Percentiles rank a stretch among this genome's conserved stretches.
Evolutionary conservation across 257 asterid genomes (phyloP).

Genomic region (Jasminum sambac): DNA sequence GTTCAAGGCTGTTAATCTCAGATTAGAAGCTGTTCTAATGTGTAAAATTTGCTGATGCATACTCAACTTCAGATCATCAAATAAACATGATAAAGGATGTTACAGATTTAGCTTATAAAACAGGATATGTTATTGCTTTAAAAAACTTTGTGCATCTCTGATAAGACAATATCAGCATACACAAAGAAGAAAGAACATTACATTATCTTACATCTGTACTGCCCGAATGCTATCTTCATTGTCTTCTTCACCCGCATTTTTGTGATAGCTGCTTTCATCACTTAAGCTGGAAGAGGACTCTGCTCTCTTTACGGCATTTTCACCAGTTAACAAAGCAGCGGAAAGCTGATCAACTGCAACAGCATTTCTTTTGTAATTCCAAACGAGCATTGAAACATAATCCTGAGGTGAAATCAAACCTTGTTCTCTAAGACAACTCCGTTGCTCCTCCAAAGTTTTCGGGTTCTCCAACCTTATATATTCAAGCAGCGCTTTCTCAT

Average conservation of each 20-base stretch:
- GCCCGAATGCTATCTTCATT: conserved; percentile 46
- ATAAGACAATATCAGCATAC: conserved; percentile 22
- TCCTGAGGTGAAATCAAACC: conserved; percentile 96
- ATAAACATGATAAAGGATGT: neutral
- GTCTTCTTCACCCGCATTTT: conserved; percentile 41
- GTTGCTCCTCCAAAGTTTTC: conserved; percentile 74
- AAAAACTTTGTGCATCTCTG: neutral
- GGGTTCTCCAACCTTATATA: conserved; percentile 69
- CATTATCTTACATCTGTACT: conserved; percentile 48
- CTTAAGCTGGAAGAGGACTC: conserved; percentile 47
- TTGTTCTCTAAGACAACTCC: conserved; percentile 60
- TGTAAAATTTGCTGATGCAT: neutral
- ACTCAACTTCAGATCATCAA: neutral
- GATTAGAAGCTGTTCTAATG: conserved; percentile 1
- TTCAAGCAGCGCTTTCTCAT: conserved; percentile 87
- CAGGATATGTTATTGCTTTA: neutral
- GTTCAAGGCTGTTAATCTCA: too few species aligned
- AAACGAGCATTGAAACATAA: conserved; percentile 87
- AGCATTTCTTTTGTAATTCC: conserved; percentile 89
- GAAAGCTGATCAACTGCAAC: conserved; percentile 50
- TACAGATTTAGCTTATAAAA: conserved; percentile 5
- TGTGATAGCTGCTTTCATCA: conserved; percentile 34
- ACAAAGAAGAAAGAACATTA: conserved; percentile 23
- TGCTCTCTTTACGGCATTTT: conserved; percentile 31
- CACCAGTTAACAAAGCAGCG: conserved; percentile 28